Evolutionary conservation across 2,329 filamentous ascomycete genomes (phyloP).

Genomic region (Massarina eburnea): DNA sequence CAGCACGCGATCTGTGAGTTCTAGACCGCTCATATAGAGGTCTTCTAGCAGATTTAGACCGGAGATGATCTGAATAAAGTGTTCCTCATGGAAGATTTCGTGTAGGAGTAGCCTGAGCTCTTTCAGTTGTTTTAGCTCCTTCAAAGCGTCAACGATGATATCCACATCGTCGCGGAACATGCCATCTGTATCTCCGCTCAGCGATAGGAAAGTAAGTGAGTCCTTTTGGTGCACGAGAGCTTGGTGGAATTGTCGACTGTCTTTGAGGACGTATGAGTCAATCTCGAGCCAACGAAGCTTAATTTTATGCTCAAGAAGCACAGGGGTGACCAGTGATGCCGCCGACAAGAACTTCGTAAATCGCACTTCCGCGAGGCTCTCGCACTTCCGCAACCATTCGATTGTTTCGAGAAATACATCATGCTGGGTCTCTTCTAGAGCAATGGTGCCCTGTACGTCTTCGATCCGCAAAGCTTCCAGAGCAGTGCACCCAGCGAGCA

Average conservation of each 20-base stretch:
- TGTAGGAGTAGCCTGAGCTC: constrained; percentile 56
- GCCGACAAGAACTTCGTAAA: constrained; percentile 56
- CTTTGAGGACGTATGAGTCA: constrained; percentile 51
- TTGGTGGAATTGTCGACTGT: constrained; percentile 55
- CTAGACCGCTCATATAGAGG: constrained; percentile 58
- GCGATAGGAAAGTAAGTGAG: constrained; percentile 48
- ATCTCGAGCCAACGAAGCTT: constrained; percentile 53
- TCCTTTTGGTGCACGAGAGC: constrained; percentile 57
- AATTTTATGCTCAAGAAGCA: constrained; percentile 52
- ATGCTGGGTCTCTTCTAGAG: constrained; percentile 55
- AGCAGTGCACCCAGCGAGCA: constrained; percentile 52
- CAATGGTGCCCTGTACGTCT: constrained; percentile 46
- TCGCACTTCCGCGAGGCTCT: constrained; percentile 52
- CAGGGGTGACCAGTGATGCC: constrained; percentile 54
- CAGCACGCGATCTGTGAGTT: constrained; percentile 54
- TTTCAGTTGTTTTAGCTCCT: constrained; percentile 54
- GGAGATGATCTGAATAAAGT: constrained; percentile 53
- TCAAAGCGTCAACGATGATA: constrained; percentile 54
- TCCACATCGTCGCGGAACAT: constrained; percentile 52
- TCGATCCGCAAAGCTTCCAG: constrained; percentile 54
- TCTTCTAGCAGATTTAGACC: constrained; percentile 56
- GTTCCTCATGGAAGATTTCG: constrained; percentile 53
- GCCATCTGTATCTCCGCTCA: constrained; percentile 53
- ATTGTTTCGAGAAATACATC: constrained; percentile 56
- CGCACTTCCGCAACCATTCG: constrained; percentile 59